Base-by-base conservation (phyloP, 2,329 filamentous ascomycete genomes). In the Clonostachys sp. region DNA sequence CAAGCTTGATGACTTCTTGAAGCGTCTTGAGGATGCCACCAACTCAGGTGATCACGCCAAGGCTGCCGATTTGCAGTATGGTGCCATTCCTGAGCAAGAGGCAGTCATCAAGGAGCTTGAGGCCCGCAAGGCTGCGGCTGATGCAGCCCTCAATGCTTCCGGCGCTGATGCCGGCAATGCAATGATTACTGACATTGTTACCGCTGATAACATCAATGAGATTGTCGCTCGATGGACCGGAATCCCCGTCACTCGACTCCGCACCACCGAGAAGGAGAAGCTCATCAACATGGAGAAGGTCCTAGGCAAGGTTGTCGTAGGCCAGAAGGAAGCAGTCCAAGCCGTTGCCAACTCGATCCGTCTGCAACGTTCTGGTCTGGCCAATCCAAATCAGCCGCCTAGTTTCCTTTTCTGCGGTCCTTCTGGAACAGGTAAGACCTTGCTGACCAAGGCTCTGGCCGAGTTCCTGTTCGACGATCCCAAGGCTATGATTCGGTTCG, bases 381-480 rank as follows among this genome's bases (percentile, higher is more conserved):
- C 82, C 70, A 99, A 99, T 64, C 94, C 94, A 33, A 97, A 97
- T 65, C 90, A 96, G 60, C 94, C 94, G 24, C 94, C 94, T 4
- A 96, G 90, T 63, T 99, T 99, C 84, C 80, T 99, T 49, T 99
- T 99, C 82, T 97, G 94, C 61, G 94, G 94, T 74, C 94, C 94
- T 13, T 97, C 92, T 0, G 94, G 94, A 75, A 99, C 94, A 12
- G 94, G 94, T 76, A 99, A 99, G 74, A 99, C 94, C 16, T 76
- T 99, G 17, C 83, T 99, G 49, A 97, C 92, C 54, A 99, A 99
- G 71, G 94, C 92, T 14, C 78, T 99, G 50, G 94, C 94, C 44
- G 94, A 99, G 67, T 99, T 99, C 74, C 77, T 99, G 30, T 99
- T 99, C 72, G 94, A 99, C 63, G 94, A 99, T 57, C 73, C 92